Conservation (phyloP, 805 yeast genomes). For the Lipomyces chichibuensis region DNA sequence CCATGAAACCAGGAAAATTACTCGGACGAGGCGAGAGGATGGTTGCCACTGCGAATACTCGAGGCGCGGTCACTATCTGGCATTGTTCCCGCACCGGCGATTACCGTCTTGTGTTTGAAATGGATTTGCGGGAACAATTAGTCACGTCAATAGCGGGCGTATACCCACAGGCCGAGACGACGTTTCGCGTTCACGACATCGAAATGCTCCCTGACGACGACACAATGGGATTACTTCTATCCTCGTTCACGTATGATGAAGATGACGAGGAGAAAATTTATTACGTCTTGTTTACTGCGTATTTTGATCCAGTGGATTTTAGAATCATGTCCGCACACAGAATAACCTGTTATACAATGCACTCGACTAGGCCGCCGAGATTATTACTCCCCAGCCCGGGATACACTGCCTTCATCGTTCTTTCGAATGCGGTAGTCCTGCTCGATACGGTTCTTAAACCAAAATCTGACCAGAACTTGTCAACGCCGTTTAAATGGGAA, state of each 20-base stretch:
- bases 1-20: conserved; percentile 59
- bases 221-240: conserved; percentile 54
- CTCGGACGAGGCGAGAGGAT: conserved; percentile 56
- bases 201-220: conserved; percentile 53
- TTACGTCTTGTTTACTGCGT: conserved; percentile 58
- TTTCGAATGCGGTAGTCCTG: conserved; percentile 64
- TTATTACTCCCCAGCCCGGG: conserved; percentile 62
- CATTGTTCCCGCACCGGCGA: conserved; percentile 53
- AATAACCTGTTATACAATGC: conserved; percentile 53
- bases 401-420: conserved; percentile 61
- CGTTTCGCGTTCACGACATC: conserved; percentile 64
- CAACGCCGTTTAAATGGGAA: conserved; percentile 67
- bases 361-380: conserved; percentile 49
- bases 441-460: conserved; percentile 58
- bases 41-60: conserved; percentile 48
- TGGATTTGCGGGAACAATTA: conserved; percentile 46
- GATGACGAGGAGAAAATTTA: conserved; percentile 40
- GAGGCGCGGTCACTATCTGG: conserved; percentile 56
- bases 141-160: conserved; percentile 50
- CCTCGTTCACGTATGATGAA: conserved; percentile 48
- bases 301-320: conserved; percentile 55
- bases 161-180: conserved; percentile 56
- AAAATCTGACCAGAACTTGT: conserved; percentile 41
- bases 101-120: conserved; percentile 47
- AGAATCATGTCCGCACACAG: conserved; percentile 67